Evolutionary conservation across 257 asterid genomes (phyloP), one percentile per base, ranked within the genome.

Genomic region (Gentiana dahurica): DNA sequence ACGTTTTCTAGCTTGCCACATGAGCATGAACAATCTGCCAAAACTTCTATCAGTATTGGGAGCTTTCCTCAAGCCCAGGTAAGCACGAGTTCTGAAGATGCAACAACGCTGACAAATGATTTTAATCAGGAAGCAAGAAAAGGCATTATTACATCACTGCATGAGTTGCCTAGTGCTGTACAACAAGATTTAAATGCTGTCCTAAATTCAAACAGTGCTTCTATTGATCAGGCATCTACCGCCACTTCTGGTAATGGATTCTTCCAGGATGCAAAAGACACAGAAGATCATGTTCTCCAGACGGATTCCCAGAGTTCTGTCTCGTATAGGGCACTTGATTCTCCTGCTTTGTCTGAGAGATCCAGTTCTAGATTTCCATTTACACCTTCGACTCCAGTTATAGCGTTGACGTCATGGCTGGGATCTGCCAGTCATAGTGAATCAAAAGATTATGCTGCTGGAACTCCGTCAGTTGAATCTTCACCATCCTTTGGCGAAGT

Each of bases 1-100:
- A 79, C 97, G 55, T 88, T 83, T 71, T 83, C 99, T 53, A 85
- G 94, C 79, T 75, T 85, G 80, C 97, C 97, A 65, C 91, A 80
- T 63, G 99, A 88, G 52, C 80, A 81, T 12, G 98, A 83, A 56
- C 81, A 73, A 67, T 92, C 97, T 34, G 73, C 59, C 58, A 88
- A 81, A 76, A 83, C 94, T 54, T 92, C 99, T 57, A 79, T 77
- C 62, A 92, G 91, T 64, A 65, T 73, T 66, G 95, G 84, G 71
- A 85, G 95, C 79, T 88, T 83, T 67, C 79, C 94, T 39, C 95
- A 71, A 75, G 95, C 76, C 49, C 87, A 87, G 73, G 85, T 58
- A 55, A 85, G 94, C 79, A 74, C 79, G 57, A 88, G 99, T 80
- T 88, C 95, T 56, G 99, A 92, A 59, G 97, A 81, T 54, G 77